Evolutionary conservation across 176 grass and related monocot genomes (phyloP).

Genomic region (Rhynchospora tenuis): DNA sequence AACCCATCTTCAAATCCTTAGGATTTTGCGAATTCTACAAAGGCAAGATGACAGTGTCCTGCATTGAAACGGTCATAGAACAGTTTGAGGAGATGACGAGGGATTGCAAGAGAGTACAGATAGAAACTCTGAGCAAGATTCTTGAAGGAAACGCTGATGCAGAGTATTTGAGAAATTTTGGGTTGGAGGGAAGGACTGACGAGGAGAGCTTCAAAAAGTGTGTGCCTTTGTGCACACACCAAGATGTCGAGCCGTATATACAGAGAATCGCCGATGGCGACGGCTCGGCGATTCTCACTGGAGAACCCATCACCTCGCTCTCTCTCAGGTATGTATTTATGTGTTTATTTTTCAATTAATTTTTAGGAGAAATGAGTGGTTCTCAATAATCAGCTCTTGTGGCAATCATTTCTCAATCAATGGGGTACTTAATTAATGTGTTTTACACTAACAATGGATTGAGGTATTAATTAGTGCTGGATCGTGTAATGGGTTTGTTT

Average conservation of each 20-base stretch:
- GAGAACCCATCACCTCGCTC: conserved; percentile 66
- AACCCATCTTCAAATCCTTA: not conserved
- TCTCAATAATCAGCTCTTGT: not conserved
- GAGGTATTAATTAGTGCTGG: not conserved
- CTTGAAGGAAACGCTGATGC: conserved; percentile 60
- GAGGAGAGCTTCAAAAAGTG: conserved; percentile 63
- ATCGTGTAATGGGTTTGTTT: not conserved
- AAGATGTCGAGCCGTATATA: conserved; percentile 65
- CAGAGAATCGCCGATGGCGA: conserved; percentile 60
- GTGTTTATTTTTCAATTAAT: not conserved
- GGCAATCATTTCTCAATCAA: not conserved
- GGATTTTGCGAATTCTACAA: not conserved
- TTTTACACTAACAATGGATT: not conserved
- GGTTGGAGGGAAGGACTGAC: conserved; percentile 69
- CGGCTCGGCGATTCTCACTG: conserved; percentile 49
- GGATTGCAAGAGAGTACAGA: conserved; percentile 52
- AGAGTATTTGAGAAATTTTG: conserved; percentile 67
- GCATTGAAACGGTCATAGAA: conserved; percentile 47
- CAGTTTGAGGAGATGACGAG: conserved; percentile 65
- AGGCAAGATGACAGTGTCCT: conserved; percentile 50
- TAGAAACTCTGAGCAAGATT: conserved; percentile 61
- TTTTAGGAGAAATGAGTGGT: not conserved
- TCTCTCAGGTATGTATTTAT: conserved; percentile 56
- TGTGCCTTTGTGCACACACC: conserved; percentile 64
- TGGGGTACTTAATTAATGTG: not conserved